Evolutionary conservation across 164 flowering plant species (phyloP).

Genomic region (Nelumbo lutea): DNA sequence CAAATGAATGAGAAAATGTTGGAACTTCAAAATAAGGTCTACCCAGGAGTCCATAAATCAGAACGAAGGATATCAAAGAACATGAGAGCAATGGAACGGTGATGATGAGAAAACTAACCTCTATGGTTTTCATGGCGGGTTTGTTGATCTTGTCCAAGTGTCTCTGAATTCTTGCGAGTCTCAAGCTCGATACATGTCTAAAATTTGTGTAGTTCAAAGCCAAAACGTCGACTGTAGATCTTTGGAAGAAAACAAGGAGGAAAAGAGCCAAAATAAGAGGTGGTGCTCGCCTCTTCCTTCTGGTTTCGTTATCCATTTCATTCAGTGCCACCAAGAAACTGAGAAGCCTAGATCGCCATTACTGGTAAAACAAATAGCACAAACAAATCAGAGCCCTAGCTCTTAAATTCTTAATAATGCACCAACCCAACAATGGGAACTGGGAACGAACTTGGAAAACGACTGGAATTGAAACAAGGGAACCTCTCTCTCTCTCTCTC

Average conservation of each 20-base stretch:
- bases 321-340: conserved; percentile 38
- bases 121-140: conserved; percentile 53
- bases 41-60: background rate
- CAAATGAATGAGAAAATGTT: background rate
- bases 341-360: conserved; percentile 26
- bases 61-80: background rate
- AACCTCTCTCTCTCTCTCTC: background rate
- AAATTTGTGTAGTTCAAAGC: conserved; percentile 49
- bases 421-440: conserved; percentile 8
- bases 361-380: conserved; percentile 20
- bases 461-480: conserved; percentile 9
- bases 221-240: conserved; percentile 8
- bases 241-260: conserved; percentile 11
- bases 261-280: conserved; percentile 10
- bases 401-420: conserved; percentile 14
- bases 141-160: conserved; percentile 67
- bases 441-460: conserved; percentile 16
- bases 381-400: conserved; percentile 20
- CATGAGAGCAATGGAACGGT: background rate
- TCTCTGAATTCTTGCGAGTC: conserved; percentile 52
- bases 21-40: conserved; percentile 5
- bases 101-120: conserved; percentile 29
- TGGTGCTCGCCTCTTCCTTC: conserved; percentile 21
- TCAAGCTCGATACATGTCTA: conserved; percentile 55
- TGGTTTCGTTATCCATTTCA: conserved; percentile 27